Evolutionary conservation across 164 flowering plant species (phyloP).

Genomic region (Magnolia sinica): DNA sequence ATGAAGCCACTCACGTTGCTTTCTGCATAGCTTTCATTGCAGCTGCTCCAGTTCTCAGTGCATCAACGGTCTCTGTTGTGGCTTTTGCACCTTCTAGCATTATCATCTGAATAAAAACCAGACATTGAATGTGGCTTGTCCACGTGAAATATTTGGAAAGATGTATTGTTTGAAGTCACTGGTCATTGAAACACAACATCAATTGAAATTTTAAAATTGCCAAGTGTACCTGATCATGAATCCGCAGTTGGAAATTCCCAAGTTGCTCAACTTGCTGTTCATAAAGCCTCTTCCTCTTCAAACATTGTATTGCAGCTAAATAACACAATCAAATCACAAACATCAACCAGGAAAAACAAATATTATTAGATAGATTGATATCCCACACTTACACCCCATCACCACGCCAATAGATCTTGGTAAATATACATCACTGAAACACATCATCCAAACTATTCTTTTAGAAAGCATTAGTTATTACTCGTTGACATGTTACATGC

Average conservation of each 20-base stretch:
- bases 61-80: constrained; percentile 47
- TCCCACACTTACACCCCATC: too few relatives aligned
- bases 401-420: too few relatives aligned
- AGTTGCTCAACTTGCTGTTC: constrained; percentile 27
- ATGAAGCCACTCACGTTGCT: constrained; percentile 34
- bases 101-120: constrained; percentile 27
- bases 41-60: constrained; percentile 44
- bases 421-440: too few relatives aligned
- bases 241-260: constrained; percentile 19
- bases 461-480: too few relatives aligned
- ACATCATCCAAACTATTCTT: too few relatives aligned
- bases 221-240: constrained; percentile 24
- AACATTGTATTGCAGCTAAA: constrained; percentile 25
- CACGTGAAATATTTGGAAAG: not conserved
- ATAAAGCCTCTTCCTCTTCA: constrained; percentile 20
- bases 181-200: not conserved
- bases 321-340: not conserved
- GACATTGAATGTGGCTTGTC: too few relatives aligned
- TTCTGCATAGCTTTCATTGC: constrained; percentile 52
- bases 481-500: too few relatives aligned
- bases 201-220: too few relatives aligned
- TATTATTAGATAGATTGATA: too few relatives aligned
- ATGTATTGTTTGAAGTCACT: too few relatives aligned
- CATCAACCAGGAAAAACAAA: too few relatives aligned
- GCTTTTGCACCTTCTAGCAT: constrained; percentile 50